Conservation (phyloP, 2,329 filamentous ascomycete species). For the Alternaria ventricosa region DNA sequence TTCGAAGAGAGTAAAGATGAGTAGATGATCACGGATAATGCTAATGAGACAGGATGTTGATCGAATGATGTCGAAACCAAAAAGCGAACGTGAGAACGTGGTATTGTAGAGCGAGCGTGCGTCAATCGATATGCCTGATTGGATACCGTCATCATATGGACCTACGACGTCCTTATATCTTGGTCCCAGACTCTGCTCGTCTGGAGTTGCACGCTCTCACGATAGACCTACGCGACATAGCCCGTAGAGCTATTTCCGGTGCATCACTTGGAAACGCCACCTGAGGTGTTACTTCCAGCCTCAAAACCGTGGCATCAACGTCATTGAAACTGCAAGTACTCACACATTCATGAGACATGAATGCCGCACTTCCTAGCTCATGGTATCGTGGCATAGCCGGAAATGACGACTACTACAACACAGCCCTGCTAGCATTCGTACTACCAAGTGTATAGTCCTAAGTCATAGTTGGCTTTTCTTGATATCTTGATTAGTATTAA, state of each 20-base stretch:
- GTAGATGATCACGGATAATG: not conserved
- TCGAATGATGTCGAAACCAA: not conserved
- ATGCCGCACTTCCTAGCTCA: not conserved
- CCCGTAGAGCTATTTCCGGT: constrained; percentile 11
- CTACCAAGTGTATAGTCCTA: not conserved
- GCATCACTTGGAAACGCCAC: constrained; percentile 10
- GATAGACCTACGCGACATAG: constrained; percentile 8
- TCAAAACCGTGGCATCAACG: constrained; percentile 11
- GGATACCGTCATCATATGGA: constrained; percentile 8
- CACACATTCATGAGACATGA: constrained; percentile 1
- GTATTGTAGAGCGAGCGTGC: constrained; percentile 12
- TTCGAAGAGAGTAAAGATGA: not conserved
- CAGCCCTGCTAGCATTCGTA: not conserved
- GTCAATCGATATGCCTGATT: constrained; percentile 5
- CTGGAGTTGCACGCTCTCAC: constrained; percentile 1
- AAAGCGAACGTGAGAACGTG: not conserved
- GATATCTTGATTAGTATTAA: constrained; percentile 5
- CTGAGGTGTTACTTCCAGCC: constrained; percentile 15
- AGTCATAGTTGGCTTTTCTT: not conserved
- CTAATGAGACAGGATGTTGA: not conserved
- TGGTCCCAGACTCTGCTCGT: not conserved
- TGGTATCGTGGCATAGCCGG: constrained; percentile 21
- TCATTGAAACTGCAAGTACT: constrained; percentile 4
- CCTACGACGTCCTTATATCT: constrained; percentile 25
- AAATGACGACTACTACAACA: constrained; percentile 25